Conservation (phyloP, 306 rosid genomes). For the Astragalus membranaceus region DNA sequence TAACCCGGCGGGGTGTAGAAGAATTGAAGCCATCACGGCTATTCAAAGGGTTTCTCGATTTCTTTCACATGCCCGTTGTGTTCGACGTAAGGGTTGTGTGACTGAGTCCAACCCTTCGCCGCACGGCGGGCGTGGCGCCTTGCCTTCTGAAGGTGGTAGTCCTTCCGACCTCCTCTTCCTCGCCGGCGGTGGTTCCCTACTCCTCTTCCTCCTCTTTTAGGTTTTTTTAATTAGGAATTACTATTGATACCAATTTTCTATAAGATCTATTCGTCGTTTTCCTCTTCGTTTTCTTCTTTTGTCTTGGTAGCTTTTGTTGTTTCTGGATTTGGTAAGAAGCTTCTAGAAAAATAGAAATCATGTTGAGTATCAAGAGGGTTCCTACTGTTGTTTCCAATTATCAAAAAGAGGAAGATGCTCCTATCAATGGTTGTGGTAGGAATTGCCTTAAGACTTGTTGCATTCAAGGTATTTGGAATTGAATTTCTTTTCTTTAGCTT, state of each 20-base stretch:
- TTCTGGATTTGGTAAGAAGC: constrained; percentile 12
- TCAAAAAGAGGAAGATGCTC: constrained; percentile 65
- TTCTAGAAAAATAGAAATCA: constrained; percentile 6
- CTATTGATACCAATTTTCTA: not conserved
- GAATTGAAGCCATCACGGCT: constrained; percentile 96
- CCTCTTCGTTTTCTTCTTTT: not conserved
- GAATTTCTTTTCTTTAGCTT: not conserved
- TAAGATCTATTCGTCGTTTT: constrained; percentile 9
- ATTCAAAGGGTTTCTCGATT: constrained; percentile 57
- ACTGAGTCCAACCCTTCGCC: constrained; percentile 89
- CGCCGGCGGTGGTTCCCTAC: constrained; percentile 72
- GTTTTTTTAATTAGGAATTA: not conserved
- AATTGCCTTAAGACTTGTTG: constrained; percentile 79
- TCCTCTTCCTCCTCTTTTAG: not conserved
- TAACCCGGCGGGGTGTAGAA: constrained; percentile 61
- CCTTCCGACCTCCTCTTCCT: constrained; percentile 99
- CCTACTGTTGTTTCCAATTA: constrained; percentile 84
- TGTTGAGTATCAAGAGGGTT: constrained; percentile 92
- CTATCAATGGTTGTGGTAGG: constrained; percentile 62
- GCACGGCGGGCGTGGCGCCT: constrained; percentile 99
- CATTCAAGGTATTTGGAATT: constrained; percentile 48
- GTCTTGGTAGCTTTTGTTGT: not conserved
- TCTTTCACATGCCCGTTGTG: constrained; percentile 75
- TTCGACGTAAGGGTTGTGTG: constrained; percentile 76
- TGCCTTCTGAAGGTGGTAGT: constrained; percentile 98